Conservation (phyloP, 345 rosid species). For the Eucalyptus microcorys region DNA sequence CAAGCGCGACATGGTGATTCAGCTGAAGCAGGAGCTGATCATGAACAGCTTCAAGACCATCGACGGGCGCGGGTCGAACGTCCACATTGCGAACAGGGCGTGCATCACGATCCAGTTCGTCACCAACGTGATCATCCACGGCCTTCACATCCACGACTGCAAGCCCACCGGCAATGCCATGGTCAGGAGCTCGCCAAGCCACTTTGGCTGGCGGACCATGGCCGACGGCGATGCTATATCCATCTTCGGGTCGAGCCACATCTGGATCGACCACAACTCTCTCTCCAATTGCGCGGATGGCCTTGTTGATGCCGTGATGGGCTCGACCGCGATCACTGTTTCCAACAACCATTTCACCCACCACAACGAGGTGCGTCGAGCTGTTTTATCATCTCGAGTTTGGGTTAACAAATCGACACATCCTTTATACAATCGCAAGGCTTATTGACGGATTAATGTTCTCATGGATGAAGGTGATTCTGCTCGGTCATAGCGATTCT, state of each 20-base stretch:
- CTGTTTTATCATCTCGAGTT: neutral
- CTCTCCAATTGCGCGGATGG: slow-evolving; percentile 94
- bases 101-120: slow-evolving; percentile 79
- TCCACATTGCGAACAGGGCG: slow-evolving; percentile 90
- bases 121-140: slow-evolving; percentile 83
- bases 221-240: slow-evolving; percentile 89
- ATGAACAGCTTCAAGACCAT: slow-evolving; percentile 93
- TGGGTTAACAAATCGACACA: neutral
- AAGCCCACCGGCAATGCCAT: slow-evolving; percentile 94
- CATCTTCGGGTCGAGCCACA: slow-evolving; percentile 78
- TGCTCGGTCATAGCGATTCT: slow-evolving; percentile 85
- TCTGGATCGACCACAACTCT: slow-evolving; percentile 92
- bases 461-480: slow-evolving; percentile 44
- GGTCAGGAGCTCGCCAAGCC: slow-evolving; percentile 80
- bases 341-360: slow-evolving; percentile 84
- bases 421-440: neutral
- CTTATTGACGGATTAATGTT: neutral
- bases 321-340: slow-evolving; percentile 83
- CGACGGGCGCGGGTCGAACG: slow-evolving; percentile 79
- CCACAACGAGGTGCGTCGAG: slow-evolving; percentile 73
- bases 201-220: slow-evolving; percentile 88
- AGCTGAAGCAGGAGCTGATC: slow-evolving; percentile 70
- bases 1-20: slow-evolving; percentile 85
- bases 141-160: slow-evolving; percentile 89
- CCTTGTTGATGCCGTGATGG: slow-evolving; percentile 93